Conservation (phyloP, 2,329 filamentous ascomycete species). For the Cercospora janseana region DNA sequence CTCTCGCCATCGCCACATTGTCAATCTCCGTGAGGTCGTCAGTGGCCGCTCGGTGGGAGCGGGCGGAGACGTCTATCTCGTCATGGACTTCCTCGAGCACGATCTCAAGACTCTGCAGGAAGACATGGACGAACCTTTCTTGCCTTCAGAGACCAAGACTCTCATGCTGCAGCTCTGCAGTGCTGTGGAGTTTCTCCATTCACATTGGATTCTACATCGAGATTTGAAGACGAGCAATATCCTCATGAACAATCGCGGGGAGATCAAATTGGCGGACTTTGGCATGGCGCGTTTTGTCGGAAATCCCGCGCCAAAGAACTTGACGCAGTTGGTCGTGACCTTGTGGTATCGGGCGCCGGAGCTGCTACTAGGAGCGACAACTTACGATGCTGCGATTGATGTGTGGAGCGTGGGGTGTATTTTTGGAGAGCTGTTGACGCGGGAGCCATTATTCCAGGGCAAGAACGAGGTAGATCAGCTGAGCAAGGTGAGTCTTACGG, state of each 20-base stretch:
- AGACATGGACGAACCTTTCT: constrained; percentile 90
- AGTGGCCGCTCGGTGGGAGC: constrained; percentile 28
- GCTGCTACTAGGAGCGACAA: constrained; percentile 74
- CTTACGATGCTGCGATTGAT: constrained; percentile 76
- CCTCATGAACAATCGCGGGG: constrained; percentile 89
- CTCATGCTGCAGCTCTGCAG: constrained; percentile 78
- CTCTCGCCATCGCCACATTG: constrained; percentile 78
- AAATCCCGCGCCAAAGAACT: constrained; percentile 67
- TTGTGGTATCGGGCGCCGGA: constrained; percentile 96
- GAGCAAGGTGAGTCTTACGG: constrained; percentile 53
- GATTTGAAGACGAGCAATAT: constrained; percentile 94
- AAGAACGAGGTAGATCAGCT: constrained; percentile 92
- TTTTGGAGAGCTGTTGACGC: constrained; percentile 83
- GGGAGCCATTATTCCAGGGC: constrained; percentile 79
- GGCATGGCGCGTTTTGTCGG: constrained; percentile 93
- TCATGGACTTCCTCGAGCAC: constrained; percentile 97
- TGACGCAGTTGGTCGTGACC: constrained; percentile 92
- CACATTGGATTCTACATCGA: constrained; percentile 81
- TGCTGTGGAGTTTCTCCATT: constrained; percentile 81
- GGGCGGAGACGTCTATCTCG: constrained; percentile 73
- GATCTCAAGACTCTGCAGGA: constrained; percentile 91
- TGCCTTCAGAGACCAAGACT: constrained; percentile 88
- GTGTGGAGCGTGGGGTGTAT: constrained; percentile 97
- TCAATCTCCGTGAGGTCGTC: constrained; percentile 78
- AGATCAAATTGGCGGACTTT: constrained; percentile 95